These are phyloP conservation scores for Blastocystis hominis DNA, from an alignment of 352 stramenopile species.

Conservation along the genomic window DNA sequence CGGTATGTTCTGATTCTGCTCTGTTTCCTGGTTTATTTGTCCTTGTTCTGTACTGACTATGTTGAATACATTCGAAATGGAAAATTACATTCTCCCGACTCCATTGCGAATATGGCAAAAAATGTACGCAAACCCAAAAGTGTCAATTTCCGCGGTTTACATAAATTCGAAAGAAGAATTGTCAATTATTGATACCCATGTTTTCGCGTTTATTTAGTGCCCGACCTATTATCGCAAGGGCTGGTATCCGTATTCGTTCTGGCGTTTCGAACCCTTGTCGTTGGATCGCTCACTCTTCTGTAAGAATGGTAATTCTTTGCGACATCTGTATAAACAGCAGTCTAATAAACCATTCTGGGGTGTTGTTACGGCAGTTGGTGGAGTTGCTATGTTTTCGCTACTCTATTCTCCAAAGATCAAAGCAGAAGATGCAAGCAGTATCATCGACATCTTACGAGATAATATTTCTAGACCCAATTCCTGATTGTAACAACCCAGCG, in stretches of 20 bases:
- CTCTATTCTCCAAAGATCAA: background rate
- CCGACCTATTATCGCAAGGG: background rate
- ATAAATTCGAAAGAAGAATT: too few relatives aligned
- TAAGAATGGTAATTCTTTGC: background rate
- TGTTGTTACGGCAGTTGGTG: background rate
- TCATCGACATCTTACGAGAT: background rate
- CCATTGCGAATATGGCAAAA: background rate
- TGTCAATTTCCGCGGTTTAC: background rate
- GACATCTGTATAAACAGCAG: background rate
- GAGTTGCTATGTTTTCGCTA: background rate
- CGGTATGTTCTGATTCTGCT: background rate
- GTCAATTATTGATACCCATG: background rate
- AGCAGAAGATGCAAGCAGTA: background rate
- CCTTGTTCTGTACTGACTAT: background rate
- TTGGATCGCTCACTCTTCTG: background rate
- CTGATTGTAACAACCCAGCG: conserved; percentile 23
- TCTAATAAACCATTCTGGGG: background rate
- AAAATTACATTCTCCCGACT: background rate
- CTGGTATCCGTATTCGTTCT: background rate
- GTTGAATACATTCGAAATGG: too few relatives aligned
- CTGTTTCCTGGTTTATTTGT: background rate
- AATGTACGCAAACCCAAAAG: background rate
- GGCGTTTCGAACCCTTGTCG: background rate
- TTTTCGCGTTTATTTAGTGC: background rate
- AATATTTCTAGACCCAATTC: background rate